Evolutionary conservation across 2,329 filamentous ascomycete species (phyloP).

Genomic region (Trichoderma afroharzianum): DNA sequence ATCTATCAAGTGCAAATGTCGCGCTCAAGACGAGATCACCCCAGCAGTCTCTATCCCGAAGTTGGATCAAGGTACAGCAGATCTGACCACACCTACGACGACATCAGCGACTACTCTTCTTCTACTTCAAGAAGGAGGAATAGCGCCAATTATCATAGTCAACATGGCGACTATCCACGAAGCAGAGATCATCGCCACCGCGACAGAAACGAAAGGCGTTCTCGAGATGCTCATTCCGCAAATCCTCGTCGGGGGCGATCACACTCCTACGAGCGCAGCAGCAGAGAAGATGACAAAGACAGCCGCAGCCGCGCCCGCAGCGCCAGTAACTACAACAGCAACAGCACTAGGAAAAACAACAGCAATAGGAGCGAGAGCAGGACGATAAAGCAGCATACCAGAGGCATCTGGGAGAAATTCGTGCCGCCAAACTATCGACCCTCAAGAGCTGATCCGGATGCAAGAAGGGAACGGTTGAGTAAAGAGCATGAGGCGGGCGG

Average conservation of each 20-base stretch:
- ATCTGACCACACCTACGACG: not conserved
- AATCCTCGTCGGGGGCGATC: not conserved
- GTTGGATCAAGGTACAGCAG: not conserved
- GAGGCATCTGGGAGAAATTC: not conserved
- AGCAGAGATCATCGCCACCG: not conserved
- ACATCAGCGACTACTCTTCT: not conserved
- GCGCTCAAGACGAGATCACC: not conserved
- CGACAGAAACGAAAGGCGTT: not conserved
- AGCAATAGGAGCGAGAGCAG: not conserved
- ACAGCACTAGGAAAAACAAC: not conserved
- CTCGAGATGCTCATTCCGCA: not conserved
- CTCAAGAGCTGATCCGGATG: constrained; percentile 10
- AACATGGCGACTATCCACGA: not conserved
- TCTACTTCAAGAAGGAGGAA: not conserved
- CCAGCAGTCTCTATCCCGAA: not conserved
- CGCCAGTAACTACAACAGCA: not conserved
- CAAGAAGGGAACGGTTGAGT: not conserved
- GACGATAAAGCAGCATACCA: not conserved
- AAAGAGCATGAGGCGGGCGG: constrained; percentile 17
- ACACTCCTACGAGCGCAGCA: not conserved
- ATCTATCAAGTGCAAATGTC: not conserved
- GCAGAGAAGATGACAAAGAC: not conserved
- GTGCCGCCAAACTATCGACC: not conserved
- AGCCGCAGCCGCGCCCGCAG: not conserved
- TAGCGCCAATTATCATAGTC: not conserved